Evolutionary conservation across 495 filamentous ascomycete species (phyloP).

Genomic region (Immersiella caudata): DNA sequence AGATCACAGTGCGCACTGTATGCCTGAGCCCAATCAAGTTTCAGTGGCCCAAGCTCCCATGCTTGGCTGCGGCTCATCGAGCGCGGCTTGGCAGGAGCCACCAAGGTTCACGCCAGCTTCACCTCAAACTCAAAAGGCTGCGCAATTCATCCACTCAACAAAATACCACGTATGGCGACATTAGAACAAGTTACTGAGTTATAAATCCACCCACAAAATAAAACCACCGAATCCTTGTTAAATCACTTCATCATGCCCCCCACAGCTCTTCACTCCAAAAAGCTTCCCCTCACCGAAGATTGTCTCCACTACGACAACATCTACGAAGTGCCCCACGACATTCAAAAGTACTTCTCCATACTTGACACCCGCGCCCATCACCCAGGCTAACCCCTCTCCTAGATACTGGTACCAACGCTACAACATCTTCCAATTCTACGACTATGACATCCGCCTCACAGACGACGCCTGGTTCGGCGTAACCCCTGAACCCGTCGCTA

Average conservation of each 20-base stretch:
- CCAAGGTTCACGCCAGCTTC: constrained; percentile 12
- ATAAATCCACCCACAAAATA: no score
- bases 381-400: background rate
- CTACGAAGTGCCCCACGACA: constrained; percentile 70
- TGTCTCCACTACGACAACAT: constrained; percentile 67
- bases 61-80: no score
- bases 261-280: constrained; percentile 27
- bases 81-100: constrained; percentile 11
- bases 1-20: background rate
- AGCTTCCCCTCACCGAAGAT: constrained; percentile 50
- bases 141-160: background rate
- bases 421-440: constrained; percentile 78
- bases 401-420: constrained; percentile 91
- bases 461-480: constrained; percentile 95
- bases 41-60: constrained; percentile 22
- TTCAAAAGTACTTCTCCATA: constrained; percentile 66
- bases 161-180: no score
- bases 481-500: constrained; percentile 87
- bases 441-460: constrained; percentile 86
- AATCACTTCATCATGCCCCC: constrained; percentile 24
- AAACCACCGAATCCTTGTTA: no score
- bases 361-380: background rate
- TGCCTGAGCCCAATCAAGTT: constrained; percentile 1
- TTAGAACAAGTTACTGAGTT: no score
- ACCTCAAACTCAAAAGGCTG: background rate